phyloP scores from a whole-genome alignment of 768 basidiomycete genomes.

The Megacollybia marginata region DNA sequence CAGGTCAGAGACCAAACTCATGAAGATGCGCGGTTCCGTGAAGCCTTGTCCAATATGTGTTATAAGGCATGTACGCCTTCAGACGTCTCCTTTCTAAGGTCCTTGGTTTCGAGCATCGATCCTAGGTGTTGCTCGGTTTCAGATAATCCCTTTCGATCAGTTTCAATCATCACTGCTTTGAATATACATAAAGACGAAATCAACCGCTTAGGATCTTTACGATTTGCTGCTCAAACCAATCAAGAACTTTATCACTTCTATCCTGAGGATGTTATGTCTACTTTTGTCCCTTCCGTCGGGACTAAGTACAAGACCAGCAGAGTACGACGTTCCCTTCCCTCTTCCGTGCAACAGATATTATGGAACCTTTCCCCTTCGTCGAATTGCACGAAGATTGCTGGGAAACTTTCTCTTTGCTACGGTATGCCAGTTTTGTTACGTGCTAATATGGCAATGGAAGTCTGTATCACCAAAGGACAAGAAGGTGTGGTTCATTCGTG shows the following conservation, averaged over 20 bases:
- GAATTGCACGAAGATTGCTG: slow-evolving; percentile 5
- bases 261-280: slow-evolving; percentile 3
- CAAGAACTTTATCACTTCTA: slow-evolving; percentile 6
- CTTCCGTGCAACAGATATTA: slow-evolving; percentile 1
- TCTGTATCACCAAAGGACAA: slow-evolving; percentile 8
- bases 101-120: slow-evolving; percentile 5
- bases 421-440: slow-evolving; percentile 7
- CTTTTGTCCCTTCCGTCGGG: background rate
- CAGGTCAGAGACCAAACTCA: no score
- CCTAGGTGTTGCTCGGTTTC: background rate
- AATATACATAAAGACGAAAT: slow-evolving; percentile 18
- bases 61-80: slow-evolving; percentile 13
- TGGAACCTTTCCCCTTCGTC: slow-evolving; percentile 9
- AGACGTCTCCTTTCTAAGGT: slow-evolving; percentile 15
- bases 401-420: no score
- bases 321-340: background rate
- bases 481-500: slow-evolving; percentile 7
- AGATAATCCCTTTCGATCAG: slow-evolving; percentile 11
- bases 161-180: slow-evolving; percentile 14
- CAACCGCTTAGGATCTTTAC: slow-evolving; percentile 14
- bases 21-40: no score
- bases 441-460: slow-evolving; percentile 7
- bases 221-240: slow-evolving; percentile 10
- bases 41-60: no score
- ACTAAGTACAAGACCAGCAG: background rate